Percentiles rank a stretch among this genome's conserved stretches.
Conservation (phyloP, 352 stramenopile species). For the Pythium biforme region DNA sequence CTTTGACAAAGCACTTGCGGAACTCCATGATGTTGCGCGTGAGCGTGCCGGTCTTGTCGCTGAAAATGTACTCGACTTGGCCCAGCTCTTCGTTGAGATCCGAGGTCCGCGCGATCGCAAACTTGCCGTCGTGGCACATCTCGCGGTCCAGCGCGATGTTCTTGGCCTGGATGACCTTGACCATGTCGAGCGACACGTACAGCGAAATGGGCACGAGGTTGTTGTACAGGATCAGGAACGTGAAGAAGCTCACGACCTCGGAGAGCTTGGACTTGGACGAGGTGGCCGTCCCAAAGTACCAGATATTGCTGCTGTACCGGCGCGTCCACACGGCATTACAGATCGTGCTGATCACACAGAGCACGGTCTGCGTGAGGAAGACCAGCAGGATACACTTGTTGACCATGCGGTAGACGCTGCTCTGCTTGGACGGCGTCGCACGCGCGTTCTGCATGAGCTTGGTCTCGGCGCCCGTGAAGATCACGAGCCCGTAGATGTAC, state of each 20-base stretch:
- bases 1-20: slow-evolving; percentile 86
- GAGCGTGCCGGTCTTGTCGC: slow-evolving; percentile 98
- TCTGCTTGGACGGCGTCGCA: slow-evolving; percentile 66
- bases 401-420: slow-evolving; percentile 66
- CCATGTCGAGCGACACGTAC: slow-evolving; percentile 96
- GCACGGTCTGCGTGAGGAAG: slow-evolving; percentile 54
- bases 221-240: slow-evolving; percentile 96
- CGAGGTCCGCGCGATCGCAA: slow-evolving; percentile 80
- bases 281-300: slow-evolving; percentile 45
- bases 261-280: slow-evolving; percentile 13
- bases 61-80: slow-evolving; percentile 98
- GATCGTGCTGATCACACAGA: slow-evolving; percentile 70
- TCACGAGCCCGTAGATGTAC: slow-evolving; percentile 73
- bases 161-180: slow-evolving; percentile 86
- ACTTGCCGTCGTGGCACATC: slow-evolving; percentile 88
- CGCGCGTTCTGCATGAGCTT: slow-evolving; percentile 84
- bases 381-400: slow-evolving; percentile 72
- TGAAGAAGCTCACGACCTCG: slow-evolving; percentile 86
- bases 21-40: slow-evolving; percentile 99
- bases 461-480: slow-evolving; percentile 90
- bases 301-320: slow-evolving; percentile 36
- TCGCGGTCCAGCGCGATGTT: slow-evolving; percentile 57
- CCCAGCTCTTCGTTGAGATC: slow-evolving; percentile 93
- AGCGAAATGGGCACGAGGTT: slow-evolving; percentile 98
- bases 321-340: slow-evolving; percentile 49